Percentiles rank a stretch among this genome's conserved stretches.
Evolutionary conservation across 768 basidiomycete genomes (phyloP).

Genomic region (Russula ochroleuca): DNA sequence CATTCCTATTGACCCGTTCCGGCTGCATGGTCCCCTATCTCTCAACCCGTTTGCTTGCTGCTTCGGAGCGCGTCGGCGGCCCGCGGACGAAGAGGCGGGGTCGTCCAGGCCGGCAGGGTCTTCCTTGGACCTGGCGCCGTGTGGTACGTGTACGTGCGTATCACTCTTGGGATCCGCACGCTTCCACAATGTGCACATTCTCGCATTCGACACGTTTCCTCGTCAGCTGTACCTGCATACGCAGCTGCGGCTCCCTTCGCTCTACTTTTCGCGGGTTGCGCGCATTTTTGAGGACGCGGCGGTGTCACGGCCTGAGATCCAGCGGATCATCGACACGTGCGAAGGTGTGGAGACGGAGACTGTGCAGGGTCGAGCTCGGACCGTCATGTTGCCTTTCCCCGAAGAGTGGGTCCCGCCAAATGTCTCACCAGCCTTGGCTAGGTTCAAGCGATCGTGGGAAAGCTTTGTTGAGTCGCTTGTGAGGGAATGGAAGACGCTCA

Average conservation of each 20-base stretch:
- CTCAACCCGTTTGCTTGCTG: constrained; percentile 17
- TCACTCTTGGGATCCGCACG: constrained; percentile 19
- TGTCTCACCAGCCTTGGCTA: constrained; percentile 58
- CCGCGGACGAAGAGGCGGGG: constrained; percentile 1
- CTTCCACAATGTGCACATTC: constrained; percentile 24
- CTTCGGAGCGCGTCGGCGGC: constrained; percentile 6
- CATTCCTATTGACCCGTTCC: constrained; percentile 38
- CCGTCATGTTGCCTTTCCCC: constrained; percentile 32
- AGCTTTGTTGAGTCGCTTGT: constrained; percentile 62
- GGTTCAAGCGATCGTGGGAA: constrained; percentile 69
- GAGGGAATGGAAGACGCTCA: constrained; percentile 73
- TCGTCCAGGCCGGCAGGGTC: background rate
- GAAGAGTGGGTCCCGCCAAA: constrained; percentile 41
- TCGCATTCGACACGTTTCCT: constrained; percentile 40
- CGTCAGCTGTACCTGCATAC: constrained; percentile 43
- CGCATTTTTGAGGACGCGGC: constrained; percentile 75
- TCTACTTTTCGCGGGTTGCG: constrained; percentile 77
- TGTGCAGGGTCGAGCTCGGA: background rate
- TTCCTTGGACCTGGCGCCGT: background rate
- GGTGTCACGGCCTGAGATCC: constrained; percentile 67
- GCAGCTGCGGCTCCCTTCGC: constrained; percentile 66
- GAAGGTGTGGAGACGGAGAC: constrained; percentile 5
- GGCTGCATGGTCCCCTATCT: constrained; percentile 26
- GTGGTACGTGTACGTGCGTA: constrained; percentile 25
- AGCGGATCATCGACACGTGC: constrained; percentile 38